Evolutionary conservation across 768 basidiomycete genomes (phyloP).

Genomic region (Pluteus cervinus): DNA sequence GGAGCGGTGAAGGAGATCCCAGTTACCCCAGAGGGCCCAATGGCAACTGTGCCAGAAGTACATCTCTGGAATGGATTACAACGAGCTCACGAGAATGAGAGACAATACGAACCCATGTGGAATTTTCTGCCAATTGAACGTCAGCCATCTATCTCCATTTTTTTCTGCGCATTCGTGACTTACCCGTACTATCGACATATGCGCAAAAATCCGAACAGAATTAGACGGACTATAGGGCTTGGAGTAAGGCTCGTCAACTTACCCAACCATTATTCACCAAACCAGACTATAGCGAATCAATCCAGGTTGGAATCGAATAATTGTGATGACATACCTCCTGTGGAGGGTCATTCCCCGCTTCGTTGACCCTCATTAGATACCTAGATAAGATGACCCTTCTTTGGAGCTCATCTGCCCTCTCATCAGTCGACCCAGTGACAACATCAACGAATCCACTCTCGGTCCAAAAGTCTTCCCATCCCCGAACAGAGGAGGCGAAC

Average conservation of each 20-base stretch:
- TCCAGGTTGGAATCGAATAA: background rate
- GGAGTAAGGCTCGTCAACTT: too few relatives aligned
- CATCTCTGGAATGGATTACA: conserved; percentile 29
- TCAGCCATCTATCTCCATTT: background rate
- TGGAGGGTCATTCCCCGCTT: conserved; percentile 48
- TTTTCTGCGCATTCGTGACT: conserved; percentile 10
- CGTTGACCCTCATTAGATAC: conserved; percentile 54
- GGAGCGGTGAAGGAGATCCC: conserved; percentile 45
- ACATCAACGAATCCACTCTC: conserved; percentile 48
- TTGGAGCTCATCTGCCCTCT: conserved; percentile 49
- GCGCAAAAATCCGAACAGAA: too few relatives aligned
- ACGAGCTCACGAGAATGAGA: background rate
- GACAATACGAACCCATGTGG: conserved; percentile 45
- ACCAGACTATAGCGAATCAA: conserved; percentile 32
- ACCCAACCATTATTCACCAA: conserved; percentile 54
- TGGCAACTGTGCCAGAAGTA: conserved; percentile 55
- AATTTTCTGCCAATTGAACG: conserved; percentile 37
- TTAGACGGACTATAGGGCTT: too few relatives aligned
- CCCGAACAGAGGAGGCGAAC: conserved; percentile 24
- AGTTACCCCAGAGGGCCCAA: conserved; percentile 58
- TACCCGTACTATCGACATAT: conserved; percentile 38
- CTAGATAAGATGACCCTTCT: conserved; percentile 49
- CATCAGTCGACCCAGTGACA: conserved; percentile 39
- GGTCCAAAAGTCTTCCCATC: conserved; percentile 45
- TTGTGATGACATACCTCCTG: conserved; percentile 40